Evolutionary conservation across 768 basidiomycete genomes (phyloP), one percentile per base, ranked within the genome.

Genomic region (Sporobolomyces phaffii): DNA sequence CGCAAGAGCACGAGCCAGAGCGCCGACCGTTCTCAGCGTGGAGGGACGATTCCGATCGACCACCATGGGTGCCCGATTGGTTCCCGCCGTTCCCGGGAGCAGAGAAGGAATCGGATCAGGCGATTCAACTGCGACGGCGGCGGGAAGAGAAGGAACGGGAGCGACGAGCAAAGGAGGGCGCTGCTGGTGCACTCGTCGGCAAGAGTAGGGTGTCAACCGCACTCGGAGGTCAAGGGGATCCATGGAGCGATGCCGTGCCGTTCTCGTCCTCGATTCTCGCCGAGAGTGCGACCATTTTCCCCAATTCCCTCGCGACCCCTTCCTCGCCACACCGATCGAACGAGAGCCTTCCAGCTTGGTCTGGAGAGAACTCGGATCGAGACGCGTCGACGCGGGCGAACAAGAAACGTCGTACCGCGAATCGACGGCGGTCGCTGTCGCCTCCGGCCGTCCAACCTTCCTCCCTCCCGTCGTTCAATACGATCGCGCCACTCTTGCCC

Each of bases 31-130:
- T 60, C 58, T 50, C 67, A 3, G 58, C 62, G 2, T 70, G 69
- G 69, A 28, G 64, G 28, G 69, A 70, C 60, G 43, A 36, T 0
- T 0, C 41, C 20, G 33, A 40, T 0, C 41, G 65, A 38, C 69
- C 69, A 2, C 9, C n/a, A 28, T 62, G 43, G 24, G 63, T 72
- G 1, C 63, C 53, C n/a, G 36, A 50, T 1, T 64, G 57, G 41
- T 51, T 72, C 44, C 70, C 70, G 1, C 70, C 70, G 26, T 72
- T 72, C 60, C 70, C 70, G 0, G 65, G 65, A 1, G n/a, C 33
- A 17, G 70, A 72, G 52, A 49, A 48, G 5, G 65, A 68, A 34
- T 38, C 50, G 4, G 59, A 56, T 34, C 29, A 51, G n/a, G 28
- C 43, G 56, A 60, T 51, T 20, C 49, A 60, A 10, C 26, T 34